phyloP scores from a whole-genome alignment of 805 yeast species.

The Dipodascopsis tothii region DNA sequence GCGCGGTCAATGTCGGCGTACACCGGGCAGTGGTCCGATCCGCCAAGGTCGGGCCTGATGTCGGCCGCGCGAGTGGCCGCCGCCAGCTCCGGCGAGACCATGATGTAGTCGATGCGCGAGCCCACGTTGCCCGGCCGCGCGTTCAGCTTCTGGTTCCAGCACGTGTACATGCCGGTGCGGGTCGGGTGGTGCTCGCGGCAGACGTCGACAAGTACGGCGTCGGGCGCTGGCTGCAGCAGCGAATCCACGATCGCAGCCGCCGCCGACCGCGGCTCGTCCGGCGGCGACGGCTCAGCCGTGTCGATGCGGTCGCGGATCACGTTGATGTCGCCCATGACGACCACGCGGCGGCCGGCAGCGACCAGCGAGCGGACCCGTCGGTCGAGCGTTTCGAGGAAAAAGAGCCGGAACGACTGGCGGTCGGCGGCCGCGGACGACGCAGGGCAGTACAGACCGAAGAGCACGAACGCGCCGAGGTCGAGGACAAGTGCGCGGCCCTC shows the following conservation, averaged over 20 bases:
- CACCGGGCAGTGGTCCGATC: conserved; percentile 94
- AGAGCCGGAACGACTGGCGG: conserved; percentile 47
- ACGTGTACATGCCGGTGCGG: conserved; percentile 66
- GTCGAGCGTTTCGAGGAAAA: conserved; percentile 54
- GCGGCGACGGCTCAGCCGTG: conserved; percentile 60
- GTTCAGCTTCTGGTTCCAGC: conserved; percentile 79
- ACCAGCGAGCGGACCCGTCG: conserved; percentile 52
- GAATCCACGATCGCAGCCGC: conserved; percentile 14
- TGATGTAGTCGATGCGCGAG: conserved; percentile 74
- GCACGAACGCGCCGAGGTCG: conserved; percentile 47
- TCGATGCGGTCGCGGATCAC: conserved; percentile 75
- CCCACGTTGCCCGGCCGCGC: conserved; percentile 71
- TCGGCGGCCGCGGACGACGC: conserved; percentile 74
- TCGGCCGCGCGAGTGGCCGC: conserved; percentile 37
- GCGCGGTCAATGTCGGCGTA: conserved; percentile 61
- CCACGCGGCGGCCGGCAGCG: conserved; percentile 47
- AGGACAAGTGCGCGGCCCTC: conserved; percentile 78
- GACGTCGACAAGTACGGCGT: conserved; percentile 18
- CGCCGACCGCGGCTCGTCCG: conserved; percentile 25
- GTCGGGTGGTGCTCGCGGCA: conserved; percentile 48
- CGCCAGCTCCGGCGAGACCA: conserved; percentile 41
- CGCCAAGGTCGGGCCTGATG: conserved; percentile 64
- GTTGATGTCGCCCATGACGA: conserved; percentile 85
- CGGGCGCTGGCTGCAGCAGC: conserved; percentile 11
- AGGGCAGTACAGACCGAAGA: conserved; percentile 71